These are phyloP conservation scores for Pelargonium myrrhifolium DNA, from an alignment of 441 rosid species.

Conservation along the genomic window DNA sequence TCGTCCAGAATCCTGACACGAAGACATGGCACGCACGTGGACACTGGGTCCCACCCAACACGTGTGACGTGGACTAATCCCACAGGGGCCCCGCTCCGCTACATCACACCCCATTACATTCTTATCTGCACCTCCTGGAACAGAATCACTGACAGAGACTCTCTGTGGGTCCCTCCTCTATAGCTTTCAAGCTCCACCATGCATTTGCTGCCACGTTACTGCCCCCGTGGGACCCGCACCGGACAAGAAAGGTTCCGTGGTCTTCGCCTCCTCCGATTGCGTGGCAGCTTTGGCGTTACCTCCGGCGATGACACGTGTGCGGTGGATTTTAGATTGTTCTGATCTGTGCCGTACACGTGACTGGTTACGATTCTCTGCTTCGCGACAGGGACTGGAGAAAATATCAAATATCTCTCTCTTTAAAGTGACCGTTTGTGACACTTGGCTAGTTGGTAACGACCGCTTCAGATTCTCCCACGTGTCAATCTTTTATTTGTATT, in stretches of 20 bases:
- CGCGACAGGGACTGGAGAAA: neutral
- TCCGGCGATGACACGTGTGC: neutral
- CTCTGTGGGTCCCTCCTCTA: constrained; percentile 8
- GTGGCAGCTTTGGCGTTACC: neutral
- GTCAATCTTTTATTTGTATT: too few species aligned
- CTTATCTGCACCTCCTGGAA: constrained; percentile 22
- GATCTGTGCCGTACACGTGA: neutral
- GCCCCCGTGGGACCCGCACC: neutral
- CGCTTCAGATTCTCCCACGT: too few species aligned
- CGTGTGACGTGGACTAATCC: constrained; percentile 18
- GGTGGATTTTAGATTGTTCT: neutral
- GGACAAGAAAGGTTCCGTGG: neutral
- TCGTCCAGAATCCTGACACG: constrained; percentile 1
- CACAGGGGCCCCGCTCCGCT: constrained; percentile 17
- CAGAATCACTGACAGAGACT: constrained; percentile 11
- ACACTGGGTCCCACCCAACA: constrained; percentile 18
- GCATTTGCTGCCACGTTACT: constrained; percentile 23
- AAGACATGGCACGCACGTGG: constrained; percentile 29
- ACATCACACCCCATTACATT: constrained; percentile 17
- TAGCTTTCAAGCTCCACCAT: constrained; percentile 9
- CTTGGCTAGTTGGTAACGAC: too few species aligned
- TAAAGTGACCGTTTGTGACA: too few species aligned
- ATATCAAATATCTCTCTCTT: too few species aligned
- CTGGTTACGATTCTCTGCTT: neutral
- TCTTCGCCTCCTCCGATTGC: neutral